phyloP scores from a whole-genome alignment of 352 stramenopile genomes.

The Phytophthora melonis region DNA sequence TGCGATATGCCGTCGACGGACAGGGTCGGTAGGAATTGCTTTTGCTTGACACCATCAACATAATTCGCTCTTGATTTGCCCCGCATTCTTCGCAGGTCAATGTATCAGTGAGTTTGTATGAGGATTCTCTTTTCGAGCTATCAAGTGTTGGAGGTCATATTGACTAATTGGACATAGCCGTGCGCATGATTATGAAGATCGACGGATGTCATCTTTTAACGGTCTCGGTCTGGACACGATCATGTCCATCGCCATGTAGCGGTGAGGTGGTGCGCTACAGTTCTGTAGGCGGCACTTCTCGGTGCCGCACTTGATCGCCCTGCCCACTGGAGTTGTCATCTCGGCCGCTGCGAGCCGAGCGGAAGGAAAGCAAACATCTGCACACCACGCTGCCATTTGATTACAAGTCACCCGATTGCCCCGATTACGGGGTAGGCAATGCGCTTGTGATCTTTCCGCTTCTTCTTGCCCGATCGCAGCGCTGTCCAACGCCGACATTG shows the following conservation, averaged over 20 bases:
- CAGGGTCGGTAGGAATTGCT: background rate
- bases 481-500: constrained; percentile 24
- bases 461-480: constrained; percentile 1
- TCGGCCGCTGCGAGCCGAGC: background rate
- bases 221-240: background rate
- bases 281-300: too few species aligned
- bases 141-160: background rate
- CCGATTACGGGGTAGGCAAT: background rate
- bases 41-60: background rate
- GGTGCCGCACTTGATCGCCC: too few species aligned
- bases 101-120: background rate
- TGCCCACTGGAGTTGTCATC: too few species aligned
- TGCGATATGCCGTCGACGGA: constrained; percentile 22
- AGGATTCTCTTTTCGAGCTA: background rate
- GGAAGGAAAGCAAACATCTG: constrained; percentile 22
- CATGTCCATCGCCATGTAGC: too few species aligned
- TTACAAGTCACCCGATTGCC: constrained; percentile 8
- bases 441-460: background rate
- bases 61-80: background rate
- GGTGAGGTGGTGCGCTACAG: too few species aligned
- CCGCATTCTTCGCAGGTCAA: background rate
- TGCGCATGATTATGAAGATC: background rate
- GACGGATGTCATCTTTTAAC: background rate
- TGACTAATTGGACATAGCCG: background rate
- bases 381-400: background rate